These are phyloP conservation scores for Mortierella sp. DNA, from an alignment of 371 early-diverging fungal genomes.

Conservation along the genomic window DNA sequence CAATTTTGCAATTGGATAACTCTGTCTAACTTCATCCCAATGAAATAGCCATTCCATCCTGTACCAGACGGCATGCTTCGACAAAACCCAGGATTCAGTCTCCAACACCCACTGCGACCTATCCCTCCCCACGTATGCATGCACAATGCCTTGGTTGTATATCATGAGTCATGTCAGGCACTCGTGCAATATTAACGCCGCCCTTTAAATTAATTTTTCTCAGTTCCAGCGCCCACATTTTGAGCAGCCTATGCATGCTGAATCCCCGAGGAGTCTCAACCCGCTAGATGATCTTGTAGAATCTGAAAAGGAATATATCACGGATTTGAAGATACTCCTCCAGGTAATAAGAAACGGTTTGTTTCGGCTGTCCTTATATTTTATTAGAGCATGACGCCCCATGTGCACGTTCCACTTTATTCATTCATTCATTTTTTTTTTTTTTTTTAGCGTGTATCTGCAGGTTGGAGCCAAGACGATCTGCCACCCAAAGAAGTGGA, in stretches of 20 bases:
- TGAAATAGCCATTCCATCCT: conserved; percentile 23
- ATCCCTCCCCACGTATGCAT: conserved; percentile 44
- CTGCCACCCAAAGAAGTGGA: conserved; percentile 56
- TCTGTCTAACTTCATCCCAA: not conserved
- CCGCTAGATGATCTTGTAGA: conserved; percentile 55
- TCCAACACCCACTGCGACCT: conserved; percentile 35
- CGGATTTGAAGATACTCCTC: conserved; percentile 45
- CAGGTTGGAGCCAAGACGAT: conserved; percentile 52
- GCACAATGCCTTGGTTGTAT: not conserved
- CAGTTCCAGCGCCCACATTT: conserved; percentile 48
- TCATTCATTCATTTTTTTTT: conserved; percentile 1
- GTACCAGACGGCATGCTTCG: conserved; percentile 14
- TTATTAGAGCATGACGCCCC: not conserved
- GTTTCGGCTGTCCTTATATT: not conserved
- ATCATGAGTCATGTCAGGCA: not conserved
- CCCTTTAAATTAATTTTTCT: not conserved
- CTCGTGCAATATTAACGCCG: not conserved
- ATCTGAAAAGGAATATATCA: conserved; percentile 51
- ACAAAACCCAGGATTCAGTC: conserved; percentile 32
- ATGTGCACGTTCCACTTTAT: not conserved
- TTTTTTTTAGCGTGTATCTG: conserved; percentile 45
- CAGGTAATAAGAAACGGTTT: conserved; percentile 53
- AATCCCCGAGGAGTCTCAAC: conserved; percentile 31
- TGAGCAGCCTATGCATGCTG: conserved; percentile 33
- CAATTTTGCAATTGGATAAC: not conserved